Base-by-base conservation (phyloP, 805 yeast genomes). In the Barnettozyma botsteinii region DNA sequence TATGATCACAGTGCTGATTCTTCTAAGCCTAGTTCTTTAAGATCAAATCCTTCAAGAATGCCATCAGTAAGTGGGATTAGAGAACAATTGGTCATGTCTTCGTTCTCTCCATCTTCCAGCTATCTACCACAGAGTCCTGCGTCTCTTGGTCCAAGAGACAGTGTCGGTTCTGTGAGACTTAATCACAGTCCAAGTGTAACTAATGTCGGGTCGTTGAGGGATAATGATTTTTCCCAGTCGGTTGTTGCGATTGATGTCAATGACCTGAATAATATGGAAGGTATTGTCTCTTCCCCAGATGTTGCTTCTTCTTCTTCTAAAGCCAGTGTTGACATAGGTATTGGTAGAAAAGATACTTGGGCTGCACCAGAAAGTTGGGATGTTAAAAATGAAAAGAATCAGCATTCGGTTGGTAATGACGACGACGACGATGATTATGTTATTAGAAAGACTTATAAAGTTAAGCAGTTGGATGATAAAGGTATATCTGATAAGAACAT, bases 311-410 rank as follows among this genome's bases (percentile, higher is more conserved):
- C 38, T 15, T 28, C 31, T 6, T 4, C 32, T 35, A 19, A 35
- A 9, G n/a, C 31, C 7, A 33, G 35, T 33, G 11, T 13, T 23
- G 28, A 31, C 4, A 14, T 21, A 8, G 18, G 15, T 11, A 12
- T 11, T 17, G 17, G 13, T 17, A 31, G 41, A 19, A 41, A 52
- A 37, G 55, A 50, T 29, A 45, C 55, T 11, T 77, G 82, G 82
- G 61, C 59, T 20, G 75, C 82, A 5, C 82, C 82, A 3, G 80
- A 76, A 40, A 69, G 75, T 45, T 77, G 82, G 82, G 79, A 75
- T 49, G 80, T 76, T 9, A 74, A 71, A 45, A 52, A 54, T 35
- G 49, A 56, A 24, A 40, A 50, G 17, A 31, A 50, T 31, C 47
- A 17, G 6, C 29, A 29, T 5, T 18, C 14, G 43, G 22, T 38